Conservation (phyloP, 2,329 filamentous ascomycete genomes). For the Trichoderma atroviride region DNA sequence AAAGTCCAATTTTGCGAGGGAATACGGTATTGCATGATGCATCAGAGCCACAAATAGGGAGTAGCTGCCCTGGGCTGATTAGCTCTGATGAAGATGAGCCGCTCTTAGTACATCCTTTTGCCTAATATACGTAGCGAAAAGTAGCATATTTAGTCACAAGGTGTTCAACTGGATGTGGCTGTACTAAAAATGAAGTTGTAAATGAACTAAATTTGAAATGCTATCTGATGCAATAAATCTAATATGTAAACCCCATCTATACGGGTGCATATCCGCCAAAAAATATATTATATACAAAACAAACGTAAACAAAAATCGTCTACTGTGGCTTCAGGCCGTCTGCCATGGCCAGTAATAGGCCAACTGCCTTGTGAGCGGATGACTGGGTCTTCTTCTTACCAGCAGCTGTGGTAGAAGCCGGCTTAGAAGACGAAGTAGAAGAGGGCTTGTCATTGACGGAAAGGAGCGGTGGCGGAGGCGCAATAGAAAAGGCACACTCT, state of each 20-base stretch:
- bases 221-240: slow-evolving; percentile 2
- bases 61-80: background rate
- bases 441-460: background rate
- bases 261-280: background rate
- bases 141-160: background rate
- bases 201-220: background rate
- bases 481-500: slow-evolving; percentile 2
- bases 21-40: background rate
- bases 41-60: background rate
- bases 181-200: background rate
- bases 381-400: slow-evolving; percentile 5
- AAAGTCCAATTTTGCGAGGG: too few relatives aligned
- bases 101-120: background rate
- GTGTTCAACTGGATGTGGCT: background rate
- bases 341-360: slow-evolving; percentile 13
- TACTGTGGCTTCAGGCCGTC: background rate
- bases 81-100: background rate
- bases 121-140: background rate
- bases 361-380: slow-evolving; percentile 22
- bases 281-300: background rate
- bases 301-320: background rate
- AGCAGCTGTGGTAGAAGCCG: background rate
- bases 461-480: background rate
- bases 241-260: slow-evolving; percentile 5
- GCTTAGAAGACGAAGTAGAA: background rate